A percentile compares a stretch with the other conserved stretches of the same genome.
Evolutionary conservation across 1,139 yeast genomes (phyloP).

Genomic region (Suzukiozyma palmioleophila): DNA sequence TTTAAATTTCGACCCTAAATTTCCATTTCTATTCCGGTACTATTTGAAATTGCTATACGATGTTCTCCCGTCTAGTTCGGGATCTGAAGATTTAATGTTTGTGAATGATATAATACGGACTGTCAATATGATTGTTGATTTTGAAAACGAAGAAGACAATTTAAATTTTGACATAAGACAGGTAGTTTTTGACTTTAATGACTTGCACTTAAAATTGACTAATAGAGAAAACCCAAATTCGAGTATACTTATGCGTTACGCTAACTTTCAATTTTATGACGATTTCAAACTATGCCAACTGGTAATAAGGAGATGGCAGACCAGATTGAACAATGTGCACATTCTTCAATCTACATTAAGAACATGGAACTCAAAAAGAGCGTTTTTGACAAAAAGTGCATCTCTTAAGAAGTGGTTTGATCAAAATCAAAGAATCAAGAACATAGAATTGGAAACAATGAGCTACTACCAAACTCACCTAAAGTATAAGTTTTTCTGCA

Average conservation of each 20-base stretch:
- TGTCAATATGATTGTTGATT: conserved; percentile 25
- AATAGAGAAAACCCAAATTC: conserved; percentile 5
- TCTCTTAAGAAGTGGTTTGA: conserved; percentile 9
- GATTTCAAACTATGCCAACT: conserved; percentile 4
- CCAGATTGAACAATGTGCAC: conserved; percentile 6
- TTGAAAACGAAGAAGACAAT: conserved; percentile 23
- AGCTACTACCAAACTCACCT: conserved; percentile 9
- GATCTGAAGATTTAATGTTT: conserved; percentile 17
- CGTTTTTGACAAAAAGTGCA: not conserved
- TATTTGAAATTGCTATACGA: conserved; percentile 21
- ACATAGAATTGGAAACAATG: conserved; percentile 8
- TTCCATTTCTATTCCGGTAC: conserved; percentile 18
- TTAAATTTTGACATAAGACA: conserved; percentile 18
- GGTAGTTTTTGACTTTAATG: conserved; percentile 19
- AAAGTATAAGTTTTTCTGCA: conserved; percentile 7
- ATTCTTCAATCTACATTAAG: conserved; percentile 9
- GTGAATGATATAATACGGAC: conserved; percentile 19
- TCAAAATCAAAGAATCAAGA: not conserved
- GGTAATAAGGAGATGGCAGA: conserved; percentile 17
- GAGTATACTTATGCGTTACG: conserved; percentile 27
- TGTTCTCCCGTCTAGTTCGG: conserved; percentile 16
- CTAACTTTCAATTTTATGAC: conserved; percentile 14
- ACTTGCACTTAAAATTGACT: conserved; percentile 17
- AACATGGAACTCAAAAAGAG: not conserved
- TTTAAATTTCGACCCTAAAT: conserved; percentile 22